Evolutionary conservation across 768 basidiomycete species (phyloP).

Genomic region (Tylopilus vinaceipallidus): DNA sequence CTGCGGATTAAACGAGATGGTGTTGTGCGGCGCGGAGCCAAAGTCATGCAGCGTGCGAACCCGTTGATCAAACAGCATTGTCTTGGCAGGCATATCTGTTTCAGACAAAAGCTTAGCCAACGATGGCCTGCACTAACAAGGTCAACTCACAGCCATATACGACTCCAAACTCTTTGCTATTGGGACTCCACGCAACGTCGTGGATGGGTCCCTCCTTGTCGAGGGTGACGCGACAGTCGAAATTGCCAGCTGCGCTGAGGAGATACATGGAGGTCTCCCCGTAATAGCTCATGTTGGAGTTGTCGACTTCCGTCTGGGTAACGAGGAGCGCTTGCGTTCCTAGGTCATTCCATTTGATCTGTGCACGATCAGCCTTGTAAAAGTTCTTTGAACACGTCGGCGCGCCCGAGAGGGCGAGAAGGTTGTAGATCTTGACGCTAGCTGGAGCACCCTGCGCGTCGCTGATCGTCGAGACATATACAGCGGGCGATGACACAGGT

Average conservation of each 20-base stretch:
- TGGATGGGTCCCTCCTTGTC: slow-evolving; percentile 98
- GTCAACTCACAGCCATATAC: slow-evolving; percentile 87
- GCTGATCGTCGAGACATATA: neutral
- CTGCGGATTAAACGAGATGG: slow-evolving; percentile 93
- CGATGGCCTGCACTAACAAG: neutral
- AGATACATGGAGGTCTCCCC: slow-evolving; percentile 96
- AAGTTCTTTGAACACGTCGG: slow-evolving; percentile 90
- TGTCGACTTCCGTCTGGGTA: slow-evolving; percentile 96
- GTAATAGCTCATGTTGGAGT: slow-evolving; percentile 96
- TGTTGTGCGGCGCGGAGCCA: slow-evolving; percentile 86
- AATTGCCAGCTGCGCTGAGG: slow-evolving; percentile 88
- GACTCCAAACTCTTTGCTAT: slow-evolving; percentile 94
- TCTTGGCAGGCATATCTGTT: slow-evolving; percentile 96
- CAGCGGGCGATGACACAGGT: neutral
- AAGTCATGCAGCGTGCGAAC: slow-evolving; percentile 89
- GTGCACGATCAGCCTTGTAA: slow-evolving; percentile 91
- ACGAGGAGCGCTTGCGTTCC: slow-evolving; percentile 90
- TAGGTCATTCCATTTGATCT: slow-evolving; percentile 94
- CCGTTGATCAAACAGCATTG: slow-evolving; percentile 87
- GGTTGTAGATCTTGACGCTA: slow-evolving; percentile 78
- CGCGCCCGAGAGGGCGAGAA: slow-evolving; percentile 54
- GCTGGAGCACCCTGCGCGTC: slow-evolving; percentile 75
- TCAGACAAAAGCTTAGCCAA: neutral
- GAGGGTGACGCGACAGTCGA: slow-evolving; percentile 82
- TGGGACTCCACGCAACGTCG: slow-evolving; percentile 95